Percentiles rank a stretch among this genome's conserved stretches.
Evolutionary conservation across 2,329 filamentous ascomycete species (phyloP).

Genomic region (Alternaria sp.): DNA sequence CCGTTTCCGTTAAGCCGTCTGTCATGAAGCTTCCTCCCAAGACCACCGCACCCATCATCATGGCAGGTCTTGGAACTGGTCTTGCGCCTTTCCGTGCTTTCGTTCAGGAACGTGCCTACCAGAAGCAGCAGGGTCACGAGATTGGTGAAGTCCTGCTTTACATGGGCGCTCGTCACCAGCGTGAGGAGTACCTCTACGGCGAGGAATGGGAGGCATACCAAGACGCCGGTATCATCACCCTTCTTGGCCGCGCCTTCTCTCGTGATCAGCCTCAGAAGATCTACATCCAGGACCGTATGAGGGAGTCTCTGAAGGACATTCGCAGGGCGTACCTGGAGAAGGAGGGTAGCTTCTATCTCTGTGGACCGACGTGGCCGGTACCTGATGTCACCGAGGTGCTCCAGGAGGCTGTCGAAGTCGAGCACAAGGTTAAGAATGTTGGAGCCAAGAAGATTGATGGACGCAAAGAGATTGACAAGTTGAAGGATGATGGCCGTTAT

Average conservation of each 20-base stretch:
- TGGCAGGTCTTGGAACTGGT: conserved; percentile 98
- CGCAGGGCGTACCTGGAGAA: conserved; percentile 84
- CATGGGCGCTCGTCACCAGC: conserved; percentile 95
- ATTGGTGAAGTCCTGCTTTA: conserved; percentile 94
- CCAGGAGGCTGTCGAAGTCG: conserved; percentile 84
- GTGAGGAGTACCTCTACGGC: conserved; percentile 97
- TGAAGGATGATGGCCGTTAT: conserved; percentile 95
- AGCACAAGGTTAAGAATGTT: conserved; percentile 66
- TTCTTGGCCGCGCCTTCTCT: conserved; percentile 92
- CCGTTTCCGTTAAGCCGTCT: conserved; percentile 93
- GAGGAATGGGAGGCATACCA: conserved; percentile 99
- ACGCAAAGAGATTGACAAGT: conserved; percentile 89
- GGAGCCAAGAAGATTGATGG: conserved; percentile 77
- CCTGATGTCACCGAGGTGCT: conserved; percentile 94
- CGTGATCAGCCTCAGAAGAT: conserved; percentile 98
- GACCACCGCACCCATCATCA: conserved; percentile 92
- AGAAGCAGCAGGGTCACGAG: conserved; percentile 95
- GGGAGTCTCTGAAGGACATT: conserved; percentile 82
- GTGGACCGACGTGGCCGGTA: conserved; percentile 97
- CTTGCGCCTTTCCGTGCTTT: conserved; percentile 99
- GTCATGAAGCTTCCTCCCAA: conserved; percentile 97
- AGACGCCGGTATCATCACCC: conserved; percentile 91
- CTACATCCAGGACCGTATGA: conserved; percentile 98
- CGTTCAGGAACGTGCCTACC: conserved; percentile 96
- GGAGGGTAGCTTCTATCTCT: conserved; percentile 94